Base-by-base conservation (phyloP, 495 filamentous ascomycete species). In the Poronia punctata region DNA sequence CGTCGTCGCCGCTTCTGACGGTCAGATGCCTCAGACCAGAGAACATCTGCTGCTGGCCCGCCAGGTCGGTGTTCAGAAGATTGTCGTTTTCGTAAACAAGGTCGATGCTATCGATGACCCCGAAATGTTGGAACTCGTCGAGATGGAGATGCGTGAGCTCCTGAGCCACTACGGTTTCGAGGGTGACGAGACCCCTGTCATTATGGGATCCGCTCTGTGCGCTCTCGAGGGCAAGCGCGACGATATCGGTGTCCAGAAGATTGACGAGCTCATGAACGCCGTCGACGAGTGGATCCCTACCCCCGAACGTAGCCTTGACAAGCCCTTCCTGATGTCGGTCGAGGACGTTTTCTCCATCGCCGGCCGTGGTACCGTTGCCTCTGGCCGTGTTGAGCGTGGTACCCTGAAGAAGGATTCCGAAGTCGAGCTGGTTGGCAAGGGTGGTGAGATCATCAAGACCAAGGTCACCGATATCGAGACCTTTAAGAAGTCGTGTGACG, bases 71-170 rank as follows among this genome's bases (percentile, higher is more conserved):
- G 84, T 98, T 49, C 86, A 96, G 71, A 85, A 81, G 69, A 86
- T 98, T 37, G 93, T 98, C 49, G 92, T 98, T 48, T 98, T 98
- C 67, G 93, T 98, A 56, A 98, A 98, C 81, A 98, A 98, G 77
- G 77, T 97, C 62, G 92, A 98, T 63, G 83, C 86, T 40, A 72
- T 98, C 21, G 88, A 98, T 48, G 92, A 98, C 71, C 82, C 83
- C 32, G 92, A 98, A 68, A 98, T 98, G 92, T 81, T 98, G 79
- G 92, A 98, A 71, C 83, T 98, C 38, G 92, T 98, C 57, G 92
- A 98, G 78, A 90, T 98, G 80, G 92, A 98, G 71, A 98, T 98
- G 92, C 85, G 92, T 56, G 92, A 98, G 67, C 82, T 97, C 22
- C 82, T 98, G 42, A 78, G 57, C 45, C 79, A 76, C 48, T 98